Conservation (phyloP, 2,329 filamentous ascomycete species). For the Alternaria triticina region DNA sequence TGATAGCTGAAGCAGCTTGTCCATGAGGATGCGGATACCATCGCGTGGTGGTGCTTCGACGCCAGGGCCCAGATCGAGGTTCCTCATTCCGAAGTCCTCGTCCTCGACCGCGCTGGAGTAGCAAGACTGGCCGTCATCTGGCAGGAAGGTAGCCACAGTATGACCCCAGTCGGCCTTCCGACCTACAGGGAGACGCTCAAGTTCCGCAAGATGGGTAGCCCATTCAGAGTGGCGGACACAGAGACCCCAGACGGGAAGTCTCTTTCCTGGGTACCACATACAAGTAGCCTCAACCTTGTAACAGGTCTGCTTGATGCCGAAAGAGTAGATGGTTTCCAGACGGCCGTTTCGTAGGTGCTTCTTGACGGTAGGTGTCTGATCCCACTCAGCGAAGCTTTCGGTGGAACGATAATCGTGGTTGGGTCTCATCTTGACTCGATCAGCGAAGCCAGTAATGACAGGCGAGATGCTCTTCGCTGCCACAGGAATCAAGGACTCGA, state of each 20-base stretch:
- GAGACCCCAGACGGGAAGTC: constrained; percentile 38
- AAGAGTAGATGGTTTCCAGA: constrained; percentile 39
- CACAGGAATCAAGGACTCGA: constrained; percentile 34
- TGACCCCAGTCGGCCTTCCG: constrained; percentile 30
- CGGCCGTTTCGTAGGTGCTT: constrained; percentile 17
- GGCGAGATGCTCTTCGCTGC: constrained; percentile 25
- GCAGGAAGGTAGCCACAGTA: constrained; percentile 33
- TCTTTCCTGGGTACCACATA: constrained; percentile 37
- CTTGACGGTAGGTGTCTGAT: constrained; percentile 21
- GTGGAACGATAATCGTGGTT: constrained; percentile 18
- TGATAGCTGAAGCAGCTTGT: constrained; percentile 38
- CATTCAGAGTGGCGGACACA: constrained; percentile 39
- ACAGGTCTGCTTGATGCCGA: constrained; percentile 33
- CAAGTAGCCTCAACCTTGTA: constrained; percentile 34
- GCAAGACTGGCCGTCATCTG: constrained; percentile 31
- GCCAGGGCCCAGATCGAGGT: constrained; percentile 3
- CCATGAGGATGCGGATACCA: constrained; percentile 30
- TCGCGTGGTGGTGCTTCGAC: constrained; percentile 12
- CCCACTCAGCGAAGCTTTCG: constrained; percentile 29
- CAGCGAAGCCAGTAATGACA: constrained; percentile 30
- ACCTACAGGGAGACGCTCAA: constrained; percentile 35
- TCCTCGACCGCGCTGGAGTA: constrained; percentile 4
- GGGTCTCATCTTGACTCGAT: constrained; percentile 23
- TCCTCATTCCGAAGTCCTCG: constrained; percentile 9
- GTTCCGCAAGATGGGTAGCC: constrained; percentile 31